These are phyloP conservation scores for Collybiopsis confluens DNA, from an alignment of 768 basidiomycete species.

Conservation along the genomic window DNA sequence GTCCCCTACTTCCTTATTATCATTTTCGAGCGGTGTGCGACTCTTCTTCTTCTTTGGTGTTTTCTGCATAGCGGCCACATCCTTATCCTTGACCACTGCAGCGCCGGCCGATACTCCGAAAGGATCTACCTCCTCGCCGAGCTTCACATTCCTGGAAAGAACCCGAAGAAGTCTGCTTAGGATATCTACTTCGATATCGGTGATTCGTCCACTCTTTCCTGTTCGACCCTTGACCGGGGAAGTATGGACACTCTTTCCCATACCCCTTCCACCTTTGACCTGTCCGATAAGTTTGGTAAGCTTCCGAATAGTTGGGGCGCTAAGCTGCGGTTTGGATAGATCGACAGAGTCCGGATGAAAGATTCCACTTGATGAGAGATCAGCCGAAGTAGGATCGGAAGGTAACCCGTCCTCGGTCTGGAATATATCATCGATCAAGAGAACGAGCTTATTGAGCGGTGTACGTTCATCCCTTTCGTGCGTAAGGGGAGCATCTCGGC, in stretches of 20 bases:
- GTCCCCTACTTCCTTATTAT: constrained; percentile 24
- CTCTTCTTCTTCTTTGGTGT: constrained; percentile 38
- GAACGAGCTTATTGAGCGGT: constrained; percentile 72
- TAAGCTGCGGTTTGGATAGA: constrained; percentile 55
- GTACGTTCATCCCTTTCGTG: constrained; percentile 77
- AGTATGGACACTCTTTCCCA: constrained; percentile 35
- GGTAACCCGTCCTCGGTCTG: constrained; percentile 73
- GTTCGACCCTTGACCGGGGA: constrained; percentile 40
- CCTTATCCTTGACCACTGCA: constrained; percentile 16
- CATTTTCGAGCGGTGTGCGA: constrained; percentile 35
- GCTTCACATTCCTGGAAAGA: constrained; percentile 73
- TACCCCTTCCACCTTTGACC: constrained; percentile 65
- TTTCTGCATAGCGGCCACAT: constrained; percentile 43
- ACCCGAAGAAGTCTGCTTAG: constrained; percentile 70
- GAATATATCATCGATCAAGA: constrained; percentile 80
- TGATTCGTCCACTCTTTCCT: constrained; percentile 50
- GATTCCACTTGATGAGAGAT: constrained; percentile 59
- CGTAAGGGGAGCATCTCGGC: constrained; percentile 25
- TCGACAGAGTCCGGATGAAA: constrained; percentile 56
- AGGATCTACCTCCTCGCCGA: constrained; percentile 72
- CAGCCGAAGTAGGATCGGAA: constrained; percentile 43
- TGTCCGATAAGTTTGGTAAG: constrained; percentile 66
- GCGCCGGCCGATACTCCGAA: constrained; percentile 37
- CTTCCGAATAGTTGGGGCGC: constrained; percentile 57
- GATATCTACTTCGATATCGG: constrained; percentile 59